Evolutionary conservation across 106 monocot species (phyloP).

Genomic region (Narthecium ossifragum): DNA sequence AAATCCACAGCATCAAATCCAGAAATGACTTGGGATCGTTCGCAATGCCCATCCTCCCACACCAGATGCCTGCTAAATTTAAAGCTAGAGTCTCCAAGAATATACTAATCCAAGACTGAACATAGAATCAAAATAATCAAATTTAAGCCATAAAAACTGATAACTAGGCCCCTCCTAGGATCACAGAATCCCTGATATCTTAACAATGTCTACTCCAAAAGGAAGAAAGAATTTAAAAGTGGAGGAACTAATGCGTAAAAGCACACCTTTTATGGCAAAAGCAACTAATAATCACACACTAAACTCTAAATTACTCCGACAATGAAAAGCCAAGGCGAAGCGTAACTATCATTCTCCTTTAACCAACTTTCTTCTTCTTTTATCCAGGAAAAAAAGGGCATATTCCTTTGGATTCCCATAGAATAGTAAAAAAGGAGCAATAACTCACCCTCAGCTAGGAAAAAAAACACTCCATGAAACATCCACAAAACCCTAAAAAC

Average conservation of each 20-base stretch:
- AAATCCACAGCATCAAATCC: conserved; percentile 12
- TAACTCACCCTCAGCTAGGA: too few species aligned
- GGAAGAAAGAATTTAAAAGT: too few species aligned
- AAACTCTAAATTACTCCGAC: too few species aligned
- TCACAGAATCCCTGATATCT: too few species aligned
- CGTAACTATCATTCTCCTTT: not conserved
- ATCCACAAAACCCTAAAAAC: not conserved
- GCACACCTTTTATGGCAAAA: not conserved
- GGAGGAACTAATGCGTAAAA: too few species aligned
- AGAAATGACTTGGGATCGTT: conserved; percentile 1
- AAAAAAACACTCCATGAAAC: too few species aligned
- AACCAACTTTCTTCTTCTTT: not conserved
- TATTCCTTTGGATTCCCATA: not conserved
- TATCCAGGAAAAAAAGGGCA: not conserved
- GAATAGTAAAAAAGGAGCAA: not conserved
- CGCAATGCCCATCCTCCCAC: conserved; percentile 61
- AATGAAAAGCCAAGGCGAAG: not conserved
- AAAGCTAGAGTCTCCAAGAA: not conserved
- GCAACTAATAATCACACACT: not conserved
- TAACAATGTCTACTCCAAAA: too few species aligned
- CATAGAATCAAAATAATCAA: too few species aligned
- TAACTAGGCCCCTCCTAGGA: too few species aligned
- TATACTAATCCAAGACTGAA: not conserved
- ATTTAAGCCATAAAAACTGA: too few species aligned
- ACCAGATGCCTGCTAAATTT: conserved; percentile 51